A percentile compares a stretch with the other conserved stretches of the same genome.
Conservation (phyloP, 129 eudicot genomes). For the Flaveria trinervia region DNA sequence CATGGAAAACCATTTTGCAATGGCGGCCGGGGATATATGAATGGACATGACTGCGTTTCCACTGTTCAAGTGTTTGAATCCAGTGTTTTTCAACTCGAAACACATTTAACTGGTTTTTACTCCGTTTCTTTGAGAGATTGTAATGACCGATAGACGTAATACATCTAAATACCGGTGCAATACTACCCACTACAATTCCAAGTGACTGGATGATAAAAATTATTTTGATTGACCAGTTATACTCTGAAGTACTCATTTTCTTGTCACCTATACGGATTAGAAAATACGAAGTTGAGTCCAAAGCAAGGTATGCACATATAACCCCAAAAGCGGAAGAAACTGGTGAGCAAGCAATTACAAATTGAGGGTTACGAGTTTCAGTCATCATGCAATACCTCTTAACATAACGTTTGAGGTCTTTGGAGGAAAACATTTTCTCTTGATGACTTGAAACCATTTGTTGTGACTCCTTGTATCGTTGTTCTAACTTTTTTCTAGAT, state of each 20-base stretch:
- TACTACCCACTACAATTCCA: not conserved
- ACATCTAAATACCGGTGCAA: conserved; percentile 5
- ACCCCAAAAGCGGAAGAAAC: not conserved
- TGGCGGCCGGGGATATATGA: not conserved
- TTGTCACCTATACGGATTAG: not conserved
- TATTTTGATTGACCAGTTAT: not conserved
- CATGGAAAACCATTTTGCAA: not conserved
- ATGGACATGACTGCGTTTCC: not conserved
- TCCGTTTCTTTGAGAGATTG: conserved; percentile 1
- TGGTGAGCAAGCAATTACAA: conserved; percentile 7
- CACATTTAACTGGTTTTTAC: conserved; percentile 4
- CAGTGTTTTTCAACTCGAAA: not conserved
- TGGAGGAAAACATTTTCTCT: not conserved
- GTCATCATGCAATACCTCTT: not conserved
- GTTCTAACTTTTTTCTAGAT: not conserved
- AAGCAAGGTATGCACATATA: not conserved
- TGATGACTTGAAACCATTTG: not conserved
- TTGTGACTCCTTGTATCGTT: not conserved
- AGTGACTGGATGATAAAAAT: not conserved
- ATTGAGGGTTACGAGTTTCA: not conserved
- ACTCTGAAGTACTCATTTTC: not conserved
- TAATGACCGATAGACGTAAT: not conserved
- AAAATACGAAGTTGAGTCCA: not conserved
- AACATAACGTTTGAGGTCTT: not conserved
- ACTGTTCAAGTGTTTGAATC: not conserved